Evolutionary conservation across 1,139 yeast species (phyloP).

Genomic region (Lodderomyces elongisporus): DNA sequence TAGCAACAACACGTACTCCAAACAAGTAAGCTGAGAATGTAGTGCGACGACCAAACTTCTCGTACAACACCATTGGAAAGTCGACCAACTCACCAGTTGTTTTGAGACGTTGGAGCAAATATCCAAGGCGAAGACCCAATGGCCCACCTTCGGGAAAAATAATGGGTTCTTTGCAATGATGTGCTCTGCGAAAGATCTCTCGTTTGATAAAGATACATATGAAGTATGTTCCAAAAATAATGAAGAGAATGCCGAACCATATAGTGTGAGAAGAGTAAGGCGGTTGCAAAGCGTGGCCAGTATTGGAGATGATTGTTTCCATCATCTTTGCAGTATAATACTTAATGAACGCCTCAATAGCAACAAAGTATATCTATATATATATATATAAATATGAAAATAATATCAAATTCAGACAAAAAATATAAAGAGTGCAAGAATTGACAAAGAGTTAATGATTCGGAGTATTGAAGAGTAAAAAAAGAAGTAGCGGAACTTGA

Average conservation of each 20-base stretch:
- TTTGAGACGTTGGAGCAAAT: constrained; percentile 15
- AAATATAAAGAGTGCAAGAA: too few species aligned
- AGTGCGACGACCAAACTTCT: constrained; percentile 2
- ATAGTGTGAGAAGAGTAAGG: too few species aligned
- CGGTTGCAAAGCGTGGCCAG: too few species aligned
- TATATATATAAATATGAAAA: too few species aligned
- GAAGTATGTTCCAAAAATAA: constrained; percentile 7
- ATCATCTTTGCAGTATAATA: too few species aligned
- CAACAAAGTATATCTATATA: too few species aligned
- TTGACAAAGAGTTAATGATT: too few species aligned
- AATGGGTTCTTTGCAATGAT: constrained; percentile 9
- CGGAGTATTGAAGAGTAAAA: too few species aligned
- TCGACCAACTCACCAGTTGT: constrained; percentile 24
- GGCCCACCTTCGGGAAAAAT: constrained; percentile 10
- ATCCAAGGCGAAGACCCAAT: constrained; percentile 11
- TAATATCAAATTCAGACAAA: too few species aligned
- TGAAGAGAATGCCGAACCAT: background rate
- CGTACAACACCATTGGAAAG: constrained; percentile 14
- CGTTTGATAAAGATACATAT: constrained; percentile 3
- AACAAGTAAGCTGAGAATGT: constrained; percentile 36
- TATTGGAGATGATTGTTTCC: too few species aligned
- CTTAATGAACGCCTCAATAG: too few species aligned
- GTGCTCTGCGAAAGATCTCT: constrained; percentile 5
- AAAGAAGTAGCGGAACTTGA: too few species aligned
- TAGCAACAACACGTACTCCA: constrained; percentile 16